These are phyloP conservation scores for Bryoglossum gracile DNA, from an alignment of 495 filamentous ascomycete species.

Conservation along the genomic window DNA sequence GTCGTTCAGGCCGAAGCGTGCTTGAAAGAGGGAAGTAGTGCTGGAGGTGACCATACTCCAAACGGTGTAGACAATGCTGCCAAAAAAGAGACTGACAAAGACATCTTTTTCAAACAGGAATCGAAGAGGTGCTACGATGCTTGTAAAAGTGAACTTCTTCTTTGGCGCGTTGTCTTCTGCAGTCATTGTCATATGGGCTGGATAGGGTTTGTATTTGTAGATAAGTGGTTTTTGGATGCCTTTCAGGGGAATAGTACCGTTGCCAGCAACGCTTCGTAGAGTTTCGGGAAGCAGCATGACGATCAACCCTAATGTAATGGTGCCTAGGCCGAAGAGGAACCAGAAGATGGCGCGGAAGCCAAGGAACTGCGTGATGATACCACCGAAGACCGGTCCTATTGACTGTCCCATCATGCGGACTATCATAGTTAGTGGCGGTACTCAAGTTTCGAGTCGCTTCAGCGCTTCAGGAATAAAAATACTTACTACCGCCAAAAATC, in stretches of 20 bases:
- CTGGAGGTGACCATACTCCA: slow-evolving; percentile 52
- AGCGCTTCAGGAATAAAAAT: slow-evolving; percentile 26
- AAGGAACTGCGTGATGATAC: slow-evolving; percentile 38
- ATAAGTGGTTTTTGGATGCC: slow-evolving; percentile 13
- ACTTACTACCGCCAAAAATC: slow-evolving; percentile 41
- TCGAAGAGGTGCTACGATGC: slow-evolving; percentile 1
- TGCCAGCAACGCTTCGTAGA: slow-evolving; percentile 44
- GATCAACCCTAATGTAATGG: slow-evolving; percentile 34
- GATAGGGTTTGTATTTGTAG: slow-evolving; percentile 1
- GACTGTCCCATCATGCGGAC: slow-evolving; percentile 17
- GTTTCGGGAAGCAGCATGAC: slow-evolving; percentile 48
- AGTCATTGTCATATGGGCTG: neutral
- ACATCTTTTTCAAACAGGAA: slow-evolving; percentile 15
- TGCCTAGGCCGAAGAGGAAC: slow-evolving; percentile 44
- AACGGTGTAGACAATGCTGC: slow-evolving; percentile 43
- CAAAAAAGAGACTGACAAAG: slow-evolving; percentile 38
- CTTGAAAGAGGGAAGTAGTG: slow-evolving; percentile 47
- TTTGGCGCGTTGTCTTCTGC: neutral
- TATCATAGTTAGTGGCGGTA: slow-evolving; percentile 5
- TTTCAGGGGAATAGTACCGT: slow-evolving; percentile 33
- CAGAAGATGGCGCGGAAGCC: slow-evolving; percentile 53
- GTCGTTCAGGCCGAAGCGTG: slow-evolving; percentile 53
- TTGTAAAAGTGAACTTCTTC: slow-evolving; percentile 8
- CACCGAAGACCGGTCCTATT: slow-evolving; percentile 45
- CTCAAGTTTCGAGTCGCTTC: too few relatives aligned